Percentiles rank a stretch among this genome's conserved stretches.
phyloP scores from a whole-genome alignment of 23 red algal genomes.

The Gracilaria domingensis region DNA sequence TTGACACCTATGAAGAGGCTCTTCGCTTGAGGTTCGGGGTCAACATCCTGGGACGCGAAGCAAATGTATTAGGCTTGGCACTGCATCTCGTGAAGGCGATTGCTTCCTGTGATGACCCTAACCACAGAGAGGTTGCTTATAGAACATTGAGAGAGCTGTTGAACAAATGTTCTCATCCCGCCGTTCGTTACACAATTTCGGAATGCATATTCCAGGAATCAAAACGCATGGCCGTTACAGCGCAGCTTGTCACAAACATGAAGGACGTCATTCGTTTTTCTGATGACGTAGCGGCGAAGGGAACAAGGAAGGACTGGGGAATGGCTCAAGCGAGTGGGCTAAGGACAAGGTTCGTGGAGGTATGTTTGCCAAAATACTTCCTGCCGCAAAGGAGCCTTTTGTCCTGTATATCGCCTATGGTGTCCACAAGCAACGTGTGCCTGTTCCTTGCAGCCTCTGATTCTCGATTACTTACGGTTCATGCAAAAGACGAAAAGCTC shows the following conservation, averaged over 20 bases:
- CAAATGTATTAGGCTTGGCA: conserved; percentile 46
- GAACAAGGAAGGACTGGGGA: background rate
- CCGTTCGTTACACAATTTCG: conserved; percentile 29
- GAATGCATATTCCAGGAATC: conserved; percentile 42
- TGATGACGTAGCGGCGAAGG: conserved; percentile 22
- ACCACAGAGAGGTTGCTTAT: conserved; percentile 42
- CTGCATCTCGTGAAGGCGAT: conserved; percentile 43
- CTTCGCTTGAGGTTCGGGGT: conserved; percentile 40
- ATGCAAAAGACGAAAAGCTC: conserved; percentile 31
- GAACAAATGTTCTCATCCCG: conserved; percentile 36
- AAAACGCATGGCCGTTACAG: conserved; percentile 37
- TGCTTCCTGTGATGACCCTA: conserved; percentile 47
- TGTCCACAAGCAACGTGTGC: conserved; percentile 21
- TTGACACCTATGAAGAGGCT: conserved; percentile 48
- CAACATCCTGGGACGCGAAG: conserved; percentile 30
- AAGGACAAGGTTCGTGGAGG: conserved; percentile 35
- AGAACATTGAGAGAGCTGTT: conserved; percentile 38
- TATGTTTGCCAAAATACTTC: conserved; percentile 31
- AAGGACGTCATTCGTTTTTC: conserved; percentile 58
- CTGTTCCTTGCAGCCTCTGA: conserved; percentile 44
- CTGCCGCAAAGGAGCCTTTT: conserved; percentile 50
- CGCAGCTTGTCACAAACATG: conserved; percentile 65
- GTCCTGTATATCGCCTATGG: conserved; percentile 20
- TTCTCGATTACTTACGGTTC: background rate
- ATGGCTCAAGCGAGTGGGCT: conserved; percentile 35